Conservation (phyloP, 2,329 filamentous ascomycete genomes). For the Verticillium klebahnii region DNA sequence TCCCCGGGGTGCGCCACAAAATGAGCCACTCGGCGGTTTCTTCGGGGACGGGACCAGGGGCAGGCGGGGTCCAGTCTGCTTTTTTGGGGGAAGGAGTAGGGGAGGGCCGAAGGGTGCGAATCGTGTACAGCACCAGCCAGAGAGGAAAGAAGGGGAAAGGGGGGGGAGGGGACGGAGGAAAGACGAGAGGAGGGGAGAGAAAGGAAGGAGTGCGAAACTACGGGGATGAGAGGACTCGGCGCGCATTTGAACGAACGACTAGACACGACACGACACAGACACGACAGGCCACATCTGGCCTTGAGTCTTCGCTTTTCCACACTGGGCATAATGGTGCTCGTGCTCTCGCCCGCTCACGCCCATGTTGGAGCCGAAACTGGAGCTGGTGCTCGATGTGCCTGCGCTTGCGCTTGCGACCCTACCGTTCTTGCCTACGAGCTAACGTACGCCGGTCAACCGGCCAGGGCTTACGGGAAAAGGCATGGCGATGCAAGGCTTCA, state of each 20-base stretch:
- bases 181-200: not conserved
- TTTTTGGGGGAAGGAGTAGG: not conserved
- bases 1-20: not conserved
- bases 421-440: not conserved
- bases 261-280: not conserved
- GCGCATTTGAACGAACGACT: not conserved
- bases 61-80: not conserved
- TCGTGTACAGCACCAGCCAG: conserved; percentile 5
- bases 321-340: not conserved
- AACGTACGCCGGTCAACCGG: not conserved
- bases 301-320: not conserved
- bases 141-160: not conserved
- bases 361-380: not conserved
- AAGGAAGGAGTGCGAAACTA: not conserved
- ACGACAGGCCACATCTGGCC: not conserved
- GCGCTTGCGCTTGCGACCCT: too few species aligned
- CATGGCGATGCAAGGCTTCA: not conserved
- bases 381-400: too few species aligned
- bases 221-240: not conserved
- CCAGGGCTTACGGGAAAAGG: not conserved
- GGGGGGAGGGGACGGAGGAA: not conserved
- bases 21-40: not conserved
- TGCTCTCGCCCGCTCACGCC: not conserved
- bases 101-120: not conserved
- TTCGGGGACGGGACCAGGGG: not conserved